These are phyloP conservation scores for Fusarium equiseti DNA, from an alignment of 2,329 filamentous ascomycete species.

Conservation along the genomic window DNA sequence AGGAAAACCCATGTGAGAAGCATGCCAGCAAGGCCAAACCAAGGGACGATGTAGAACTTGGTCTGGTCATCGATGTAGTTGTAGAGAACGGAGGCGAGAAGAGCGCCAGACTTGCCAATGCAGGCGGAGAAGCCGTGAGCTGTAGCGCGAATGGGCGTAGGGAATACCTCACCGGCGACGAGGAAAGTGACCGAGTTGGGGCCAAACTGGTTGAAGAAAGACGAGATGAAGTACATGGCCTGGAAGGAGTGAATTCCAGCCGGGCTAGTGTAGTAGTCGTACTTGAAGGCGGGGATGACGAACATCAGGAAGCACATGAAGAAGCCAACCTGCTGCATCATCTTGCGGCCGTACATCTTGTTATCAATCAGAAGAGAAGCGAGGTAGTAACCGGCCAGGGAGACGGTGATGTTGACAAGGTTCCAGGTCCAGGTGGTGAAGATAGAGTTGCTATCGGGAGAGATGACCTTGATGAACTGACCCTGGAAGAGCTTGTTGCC, in stretches of 20 bases:
- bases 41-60: conserved; percentile 93
- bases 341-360: conserved; percentile 95
- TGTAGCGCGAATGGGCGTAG: conserved; percentile 90
- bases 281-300: conserved; percentile 89
- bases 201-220: conserved; percentile 99
- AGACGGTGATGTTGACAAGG: conserved; percentile 89
- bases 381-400: conserved; percentile 87
- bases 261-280: conserved; percentile 80
- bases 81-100: conserved; percentile 89
- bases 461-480: conserved; percentile 88
- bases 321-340: conserved; percentile 97
- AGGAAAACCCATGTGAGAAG: conserved; percentile 86
- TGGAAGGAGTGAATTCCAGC: conserved; percentile 89
- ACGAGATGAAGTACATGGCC: conserved; percentile 97
- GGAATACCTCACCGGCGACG: conserved; percentile 95
- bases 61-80: conserved; percentile 89
- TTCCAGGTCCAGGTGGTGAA: conserved; percentile 94
- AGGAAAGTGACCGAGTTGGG: conserved; percentile 98
- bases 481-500: conserved; percentile 98
- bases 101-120: conserved; percentile 87
- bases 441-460: conserved; percentile 75
- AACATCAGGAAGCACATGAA: conserved; percentile 94
- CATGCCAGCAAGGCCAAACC: conserved; percentile 92
- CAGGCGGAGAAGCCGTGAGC: conserved; percentile 97
- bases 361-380: conserved; percentile 92